These are phyloP conservation scores for Plasmopara halstedii DNA, from an alignment of 352 stramenopile genomes.

Conservation along the genomic window DNA sequence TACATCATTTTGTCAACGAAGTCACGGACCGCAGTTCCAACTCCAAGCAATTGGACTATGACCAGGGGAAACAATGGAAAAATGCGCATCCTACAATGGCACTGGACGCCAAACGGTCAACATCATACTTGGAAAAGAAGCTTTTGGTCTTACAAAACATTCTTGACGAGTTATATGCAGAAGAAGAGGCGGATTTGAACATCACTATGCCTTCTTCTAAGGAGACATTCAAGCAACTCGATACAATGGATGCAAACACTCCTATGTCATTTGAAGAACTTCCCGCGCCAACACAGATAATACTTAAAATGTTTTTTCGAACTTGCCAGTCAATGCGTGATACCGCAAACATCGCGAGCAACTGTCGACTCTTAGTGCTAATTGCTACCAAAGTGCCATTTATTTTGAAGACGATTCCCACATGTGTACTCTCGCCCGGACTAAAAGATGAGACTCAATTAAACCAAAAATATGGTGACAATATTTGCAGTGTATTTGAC, in stretches of 20 bases:
- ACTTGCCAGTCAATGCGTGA: slow-evolving; percentile 46
- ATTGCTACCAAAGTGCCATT: slow-evolving; percentile 47
- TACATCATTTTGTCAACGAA: not conserved
- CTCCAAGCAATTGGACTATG: slow-evolving; percentile 4
- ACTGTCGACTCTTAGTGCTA: slow-evolving; percentile 32
- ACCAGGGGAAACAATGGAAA: slow-evolving; percentile 7
- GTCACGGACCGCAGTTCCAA: not conserved
- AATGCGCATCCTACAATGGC: slow-evolving; percentile 15
- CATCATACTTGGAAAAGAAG: slow-evolving; percentile 29
- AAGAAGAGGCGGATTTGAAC: slow-evolving; percentile 1
- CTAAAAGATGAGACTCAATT: slow-evolving; percentile 15
- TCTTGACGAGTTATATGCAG: slow-evolving; percentile 21
- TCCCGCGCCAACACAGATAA: slow-evolving; percentile 45
- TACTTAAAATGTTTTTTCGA: slow-evolving; percentile 64
- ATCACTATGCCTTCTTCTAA: no score
- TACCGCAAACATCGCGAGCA: slow-evolving; percentile 10
- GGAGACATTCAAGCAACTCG: slow-evolving; percentile 2
- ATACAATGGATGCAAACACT: not conserved
- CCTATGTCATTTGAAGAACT: slow-evolving; percentile 37
- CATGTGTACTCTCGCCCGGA: slow-evolving; percentile 47
- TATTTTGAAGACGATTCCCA: slow-evolving; percentile 44
- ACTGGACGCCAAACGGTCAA: slow-evolving; percentile 21
- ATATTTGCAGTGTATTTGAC: slow-evolving; percentile 40
- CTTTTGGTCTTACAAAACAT: slow-evolving; percentile 27
- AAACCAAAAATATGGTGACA: not conserved